Conservation (phyloP, 176 grass and related monocot species). For the Hyparrhenia diplandra region DNA sequence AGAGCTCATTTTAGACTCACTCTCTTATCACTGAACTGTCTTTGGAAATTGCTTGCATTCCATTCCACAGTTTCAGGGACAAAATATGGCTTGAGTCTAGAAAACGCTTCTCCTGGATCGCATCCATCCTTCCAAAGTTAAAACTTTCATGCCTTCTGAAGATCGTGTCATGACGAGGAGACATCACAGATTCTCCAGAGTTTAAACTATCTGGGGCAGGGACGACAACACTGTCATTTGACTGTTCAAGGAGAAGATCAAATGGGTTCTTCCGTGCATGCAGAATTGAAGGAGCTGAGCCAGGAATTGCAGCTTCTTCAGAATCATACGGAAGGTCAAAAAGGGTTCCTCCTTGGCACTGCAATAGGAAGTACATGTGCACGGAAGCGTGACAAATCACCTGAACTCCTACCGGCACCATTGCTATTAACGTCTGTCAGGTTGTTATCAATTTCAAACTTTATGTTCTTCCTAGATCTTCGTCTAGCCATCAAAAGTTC, state of each 20-base stretch:
- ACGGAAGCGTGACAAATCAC: slow-evolving; percentile 53
- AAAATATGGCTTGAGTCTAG: slow-evolving; percentile 66
- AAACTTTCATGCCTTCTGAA: slow-evolving; percentile 81
- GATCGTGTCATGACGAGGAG: slow-evolving; percentile 55
- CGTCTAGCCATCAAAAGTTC: slow-evolving; percentile 79
- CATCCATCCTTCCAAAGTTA: slow-evolving; percentile 49
- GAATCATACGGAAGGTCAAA: slow-evolving; percentile 71
- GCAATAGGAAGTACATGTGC: slow-evolving; percentile 53
- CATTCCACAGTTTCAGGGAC: slow-evolving; percentile 44
- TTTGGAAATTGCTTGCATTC: slow-evolving; percentile 48
- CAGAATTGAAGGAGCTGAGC: slow-evolving; percentile 85
- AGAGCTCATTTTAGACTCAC: slow-evolving; percentile 56
- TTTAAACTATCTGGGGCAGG: slow-evolving; percentile 33
- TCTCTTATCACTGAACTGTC: slow-evolving; percentile 61
- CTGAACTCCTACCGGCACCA: slow-evolving; percentile 26
- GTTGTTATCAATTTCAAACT: slow-evolving; percentile 53
- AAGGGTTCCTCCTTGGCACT: slow-evolving; percentile 71
- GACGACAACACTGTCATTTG: slow-evolving; percentile 19
- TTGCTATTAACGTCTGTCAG: slow-evolving; percentile 40
- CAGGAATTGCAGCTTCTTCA: slow-evolving; percentile 52
- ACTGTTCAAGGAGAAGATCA: slow-evolving; percentile 63
- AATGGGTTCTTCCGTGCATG: slow-evolving; percentile 64
- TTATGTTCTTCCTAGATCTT: slow-evolving; percentile 78
- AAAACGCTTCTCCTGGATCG: slow-evolving; percentile 41
- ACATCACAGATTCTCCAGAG: slow-evolving; percentile 22